These are phyloP conservation scores for Lithospermum erythrorhizon DNA, from an alignment of 257 asterid genomes.

Conservation along the genomic window DNA sequence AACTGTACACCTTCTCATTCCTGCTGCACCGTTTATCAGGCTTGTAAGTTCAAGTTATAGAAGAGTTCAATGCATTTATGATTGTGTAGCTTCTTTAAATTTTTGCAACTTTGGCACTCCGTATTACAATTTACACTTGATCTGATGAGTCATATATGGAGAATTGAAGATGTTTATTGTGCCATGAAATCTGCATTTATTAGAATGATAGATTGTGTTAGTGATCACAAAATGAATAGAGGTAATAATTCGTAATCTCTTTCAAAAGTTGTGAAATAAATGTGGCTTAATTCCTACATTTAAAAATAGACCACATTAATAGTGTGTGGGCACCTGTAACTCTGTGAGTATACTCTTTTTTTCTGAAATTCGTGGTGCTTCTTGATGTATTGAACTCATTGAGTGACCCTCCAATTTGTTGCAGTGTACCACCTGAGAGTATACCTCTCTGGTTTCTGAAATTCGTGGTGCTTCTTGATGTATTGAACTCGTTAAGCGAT, in stretches of 20 bases:
- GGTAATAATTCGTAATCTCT: not conserved
- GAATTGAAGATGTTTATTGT: slow-evolving; percentile 4
- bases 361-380: no score
- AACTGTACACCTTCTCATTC: slow-evolving; percentile 51
- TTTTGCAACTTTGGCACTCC: not conserved
- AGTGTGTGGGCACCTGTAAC: no score
- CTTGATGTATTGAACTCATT: no score
- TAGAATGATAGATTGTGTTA: not conserved
- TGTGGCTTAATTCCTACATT: not conserved
- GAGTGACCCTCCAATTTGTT: no score
- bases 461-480: no score
- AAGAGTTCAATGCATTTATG: not conserved
- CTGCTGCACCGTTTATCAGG: slow-evolving; percentile 83
- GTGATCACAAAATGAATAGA: not conserved
- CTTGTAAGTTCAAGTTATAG: slow-evolving; percentile 22
- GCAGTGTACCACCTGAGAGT: no score
- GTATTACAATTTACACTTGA: not conserved
- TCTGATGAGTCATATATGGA: not conserved
- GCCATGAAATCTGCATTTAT: not conserved
- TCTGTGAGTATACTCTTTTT: no score
- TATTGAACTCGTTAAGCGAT: no score
- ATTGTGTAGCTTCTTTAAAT: not conserved
- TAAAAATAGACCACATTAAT: no score
- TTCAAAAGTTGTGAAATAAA: not conserved
- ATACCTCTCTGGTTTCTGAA: no score